Evolutionary conservation across 2,329 filamentous ascomycete species (phyloP).

Genomic region (Fusarium oxysporum): DNA sequence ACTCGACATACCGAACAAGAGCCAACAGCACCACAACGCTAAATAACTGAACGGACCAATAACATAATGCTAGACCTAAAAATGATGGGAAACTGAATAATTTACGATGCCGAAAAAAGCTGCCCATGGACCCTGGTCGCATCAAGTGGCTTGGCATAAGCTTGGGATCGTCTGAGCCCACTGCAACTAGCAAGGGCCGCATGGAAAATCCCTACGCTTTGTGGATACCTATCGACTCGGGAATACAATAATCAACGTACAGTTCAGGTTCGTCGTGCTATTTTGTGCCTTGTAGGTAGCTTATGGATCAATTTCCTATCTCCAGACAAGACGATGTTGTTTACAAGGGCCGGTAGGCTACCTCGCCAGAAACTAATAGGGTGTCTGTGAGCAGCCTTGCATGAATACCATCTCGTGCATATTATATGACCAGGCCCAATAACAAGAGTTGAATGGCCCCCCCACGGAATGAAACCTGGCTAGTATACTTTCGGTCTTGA

Average conservation of each 20-base stretch:
- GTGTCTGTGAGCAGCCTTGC: not conserved
- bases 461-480: not conserved
- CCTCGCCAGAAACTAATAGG: not conserved
- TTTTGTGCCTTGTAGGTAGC: not conserved
- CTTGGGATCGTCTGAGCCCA: slow-evolving; percentile 25
- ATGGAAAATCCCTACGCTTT: not conserved
- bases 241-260: not conserved
- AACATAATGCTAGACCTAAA: not conserved
- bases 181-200: slow-evolving; percentile 9
- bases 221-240: not conserved
- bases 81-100: not conserved
- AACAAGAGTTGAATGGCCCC: not conserved
- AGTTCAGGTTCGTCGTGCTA: not conserved
- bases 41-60: not conserved
- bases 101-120: not conserved
- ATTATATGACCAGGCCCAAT: not conserved
- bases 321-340: not conserved
- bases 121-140: slow-evolving; percentile 6
- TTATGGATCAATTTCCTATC: not conserved
- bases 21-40: slow-evolving; percentile 3
- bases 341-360: not conserved
- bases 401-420: not conserved
- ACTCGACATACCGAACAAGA: not conserved
- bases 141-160: slow-evolving; percentile 19
- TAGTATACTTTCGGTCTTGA: not conserved